Conservation (phyloP, 176 grass and related monocot species). For the Thalia dealbata region DNA sequence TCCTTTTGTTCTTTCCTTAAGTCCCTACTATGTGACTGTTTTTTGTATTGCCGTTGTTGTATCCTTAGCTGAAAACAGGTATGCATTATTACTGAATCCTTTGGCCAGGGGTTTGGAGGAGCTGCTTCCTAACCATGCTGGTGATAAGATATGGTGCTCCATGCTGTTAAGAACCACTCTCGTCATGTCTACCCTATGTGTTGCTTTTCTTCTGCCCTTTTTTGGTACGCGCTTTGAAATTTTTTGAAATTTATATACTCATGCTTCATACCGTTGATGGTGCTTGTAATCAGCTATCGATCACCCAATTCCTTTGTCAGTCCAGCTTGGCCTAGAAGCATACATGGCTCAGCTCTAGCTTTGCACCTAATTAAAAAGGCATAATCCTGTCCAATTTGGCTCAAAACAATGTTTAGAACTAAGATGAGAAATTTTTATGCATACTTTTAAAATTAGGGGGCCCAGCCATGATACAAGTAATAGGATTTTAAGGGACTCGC, state of each 20-base stretch:
- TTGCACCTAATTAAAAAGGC: no score
- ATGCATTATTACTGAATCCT: slow-evolving; percentile 75
- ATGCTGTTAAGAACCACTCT: slow-evolving; percentile 57
- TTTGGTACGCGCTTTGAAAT: slow-evolving; percentile 41
- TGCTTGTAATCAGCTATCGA: no score
- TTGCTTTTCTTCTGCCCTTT: slow-evolving; percentile 86
- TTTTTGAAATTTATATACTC: neutral
- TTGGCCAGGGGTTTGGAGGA: slow-evolving; percentile 86
- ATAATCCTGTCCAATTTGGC: no score
- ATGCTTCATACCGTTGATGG: neutral
- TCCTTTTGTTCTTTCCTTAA: slow-evolving; percentile 34
- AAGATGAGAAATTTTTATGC: no score
- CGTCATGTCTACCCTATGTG: slow-evolving; percentile 62
- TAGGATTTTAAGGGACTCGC: neutral
- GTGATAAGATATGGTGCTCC: slow-evolving; percentile 35
- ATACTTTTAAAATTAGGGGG: neutral
- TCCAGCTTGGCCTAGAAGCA: no score
- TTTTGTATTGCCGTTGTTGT: neutral
- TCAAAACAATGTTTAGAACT: no score
- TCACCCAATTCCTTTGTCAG: no score
- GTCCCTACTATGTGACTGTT: neutral
- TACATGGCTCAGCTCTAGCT: no score
- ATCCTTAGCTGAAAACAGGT: slow-evolving; percentile 60
- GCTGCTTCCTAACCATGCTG: slow-evolving; percentile 36
- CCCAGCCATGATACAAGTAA: neutral